Base-by-base conservation (phyloP, 2,329 filamentous ascomycete species). In the Xylaria sp. region DNA sequence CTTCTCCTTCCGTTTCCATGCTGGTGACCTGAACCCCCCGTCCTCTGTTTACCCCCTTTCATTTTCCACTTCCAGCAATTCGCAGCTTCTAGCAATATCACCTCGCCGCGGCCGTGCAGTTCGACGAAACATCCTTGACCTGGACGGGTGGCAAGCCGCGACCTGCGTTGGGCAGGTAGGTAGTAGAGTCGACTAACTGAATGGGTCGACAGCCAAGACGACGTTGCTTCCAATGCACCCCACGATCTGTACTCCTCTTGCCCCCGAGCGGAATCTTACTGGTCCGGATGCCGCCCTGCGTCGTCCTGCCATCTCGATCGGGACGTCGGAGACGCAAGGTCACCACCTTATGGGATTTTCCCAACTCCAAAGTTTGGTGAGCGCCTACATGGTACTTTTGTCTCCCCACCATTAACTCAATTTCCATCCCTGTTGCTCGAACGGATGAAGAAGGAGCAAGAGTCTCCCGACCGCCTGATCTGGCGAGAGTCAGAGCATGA, bases 21-120 rank as follows among this genome's bases (percentile, higher is more conserved):
- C 29, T 6, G 27, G 2, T 2, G 25, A 5, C 22, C 42, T 15
- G 15, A n/a, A 20, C 45, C 45, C n/a, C 22, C 5, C 13, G 10
- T 42, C 33, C 54, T 27, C 9, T 11, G 3, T 10, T 3, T 22
- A 25, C 44, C 2, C 20, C 25, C 20, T 15, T 10, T 56, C 50
- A 45, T 56, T 56, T 55, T 56, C 56, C 56, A 6, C 39, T 44
- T 65, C 31, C 5, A 50, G 63, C 33, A 56, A 56, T 61, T 44
- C 25, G 11, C n/a, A n/a, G 3, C 17, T n/a, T 17, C n/a, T 33
- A 13, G 38, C 15, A 44, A 17, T 47, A 20, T 2, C 33, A 55
- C 59, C 38, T 59, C 47, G 13, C 61, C 38, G 47, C 29, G 5
- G 47, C 15, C 25, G 25, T 57, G 29, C 17, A 7, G 22, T 29